Conservation (phyloP, 495 filamentous ascomycete genomes). For the Massariosphaeria phaeospora region DNA sequence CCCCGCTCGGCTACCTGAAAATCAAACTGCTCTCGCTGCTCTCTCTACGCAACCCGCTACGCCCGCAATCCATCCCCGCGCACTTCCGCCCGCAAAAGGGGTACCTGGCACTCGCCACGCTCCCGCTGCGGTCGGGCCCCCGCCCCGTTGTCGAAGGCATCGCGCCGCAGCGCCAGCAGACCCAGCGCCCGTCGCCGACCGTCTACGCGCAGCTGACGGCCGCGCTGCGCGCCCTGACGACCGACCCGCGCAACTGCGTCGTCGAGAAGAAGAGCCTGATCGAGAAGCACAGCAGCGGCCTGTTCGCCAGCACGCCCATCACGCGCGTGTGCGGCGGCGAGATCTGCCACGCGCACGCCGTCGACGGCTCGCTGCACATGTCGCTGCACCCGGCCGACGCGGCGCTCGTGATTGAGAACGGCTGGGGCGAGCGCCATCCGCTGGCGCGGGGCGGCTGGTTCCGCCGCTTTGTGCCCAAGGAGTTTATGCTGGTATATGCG, state of each 20-base stretch:
- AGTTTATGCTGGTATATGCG: slow-evolving; percentile 81
- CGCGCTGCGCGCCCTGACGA: slow-evolving; percentile 50
- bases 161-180: slow-evolving; percentile 71
- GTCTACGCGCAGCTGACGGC: slow-evolving; percentile 51
- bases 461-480: slow-evolving; percentile 55
- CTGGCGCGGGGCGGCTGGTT: slow-evolving; percentile 59
- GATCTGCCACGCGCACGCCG: slow-evolving; percentile 72
- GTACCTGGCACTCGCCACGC: slow-evolving; percentile 42
- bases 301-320: slow-evolving; percentile 57
- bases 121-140: slow-evolving; percentile 56
- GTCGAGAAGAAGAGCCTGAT: slow-evolving; percentile 64
- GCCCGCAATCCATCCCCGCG: slow-evolving; percentile 35
- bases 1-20: slow-evolving; percentile 57
- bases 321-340: slow-evolving; percentile 67
- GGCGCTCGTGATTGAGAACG: slow-evolving; percentile 65
- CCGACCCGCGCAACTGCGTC: slow-evolving; percentile 47
- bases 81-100: slow-evolving; percentile 44
- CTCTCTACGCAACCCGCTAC: slow-evolving; percentile 51
- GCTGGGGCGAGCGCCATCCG: slow-evolving; percentile 89
- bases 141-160: slow-evolving; percentile 67
- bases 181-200: slow-evolving; percentile 53
- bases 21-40: slow-evolving; percentile 57
- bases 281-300: slow-evolving; percentile 71
- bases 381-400: slow-evolving; percentile 75
- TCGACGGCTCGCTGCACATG: slow-evolving; percentile 71